Percentiles rank a stretch among this genome's conserved stretches.
phyloP scores from a whole-genome alignment of 148 eudicot species.

The Arbutus unedo region DNA sequence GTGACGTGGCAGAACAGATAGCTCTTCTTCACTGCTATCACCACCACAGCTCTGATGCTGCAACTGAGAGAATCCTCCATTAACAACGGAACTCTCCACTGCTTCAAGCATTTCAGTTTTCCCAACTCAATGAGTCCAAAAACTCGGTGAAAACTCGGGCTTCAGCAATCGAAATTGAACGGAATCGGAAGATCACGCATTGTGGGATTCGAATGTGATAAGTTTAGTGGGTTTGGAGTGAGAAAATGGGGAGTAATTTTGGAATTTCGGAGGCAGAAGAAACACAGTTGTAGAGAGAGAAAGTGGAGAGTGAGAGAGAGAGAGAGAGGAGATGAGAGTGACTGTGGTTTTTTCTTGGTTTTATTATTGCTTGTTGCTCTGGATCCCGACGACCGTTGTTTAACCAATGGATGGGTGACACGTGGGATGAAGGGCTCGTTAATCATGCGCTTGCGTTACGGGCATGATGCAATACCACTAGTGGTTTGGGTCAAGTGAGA shows the following conservation, averaged over 20 bases:
- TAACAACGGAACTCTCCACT: constrained; percentile 31
- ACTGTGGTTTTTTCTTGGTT: constrained; percentile 11
- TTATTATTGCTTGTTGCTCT: constrained; percentile 15
- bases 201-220: constrained; percentile 19
- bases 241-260: constrained; percentile 22
- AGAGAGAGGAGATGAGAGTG: constrained; percentile 10
- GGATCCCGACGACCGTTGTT: constrained; percentile 30
- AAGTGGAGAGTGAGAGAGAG: constrained; percentile 8
- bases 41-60: constrained; percentile 32
- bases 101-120: constrained; percentile 39
- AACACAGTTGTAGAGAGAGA: constrained; percentile 19
- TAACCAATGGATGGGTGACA: constrained; percentile 22
- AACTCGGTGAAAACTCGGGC: background rate
- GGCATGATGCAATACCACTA: constrained; percentile 9
- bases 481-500: background rate
- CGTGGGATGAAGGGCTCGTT: constrained; percentile 19
- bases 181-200: constrained; percentile 31
- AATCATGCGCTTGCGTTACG: constrained; percentile 22
- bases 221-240: constrained; percentile 12
- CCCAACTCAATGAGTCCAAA: constrained; percentile 12
- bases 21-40: constrained; percentile 70
- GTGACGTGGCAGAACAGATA: constrained; percentile 63
- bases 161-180: constrained; percentile 5
- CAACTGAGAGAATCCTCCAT: constrained; percentile 36
- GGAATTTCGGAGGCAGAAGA: constrained; percentile 21